Conservation (phyloP, 1,139 yeast genomes). For the Geotrichum citri-aurantii region DNA sequence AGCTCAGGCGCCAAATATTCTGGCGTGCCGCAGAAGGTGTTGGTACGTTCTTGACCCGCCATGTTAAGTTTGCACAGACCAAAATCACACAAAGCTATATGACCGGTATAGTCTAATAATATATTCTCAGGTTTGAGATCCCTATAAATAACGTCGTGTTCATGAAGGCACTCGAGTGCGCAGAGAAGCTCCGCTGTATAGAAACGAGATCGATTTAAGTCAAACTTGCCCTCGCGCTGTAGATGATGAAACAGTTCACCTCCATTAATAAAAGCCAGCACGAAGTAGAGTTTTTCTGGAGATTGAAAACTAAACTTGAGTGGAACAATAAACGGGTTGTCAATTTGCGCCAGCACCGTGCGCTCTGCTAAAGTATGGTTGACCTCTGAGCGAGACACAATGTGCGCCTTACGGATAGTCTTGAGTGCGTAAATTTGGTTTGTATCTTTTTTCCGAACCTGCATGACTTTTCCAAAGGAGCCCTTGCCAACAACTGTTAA, state of each 20-base stretch:
- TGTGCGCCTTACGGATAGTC: constrained; percentile 88
- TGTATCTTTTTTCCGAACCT: constrained; percentile 91
- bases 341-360: constrained; percentile 86
- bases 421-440: constrained; percentile 90
- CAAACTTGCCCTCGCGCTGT: constrained; percentile 85
- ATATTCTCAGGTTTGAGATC: constrained; percentile 96
- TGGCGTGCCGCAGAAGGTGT: constrained; percentile 95
- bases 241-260: constrained; percentile 95
- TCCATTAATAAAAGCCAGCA: constrained; percentile 89
- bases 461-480: constrained; percentile 98
- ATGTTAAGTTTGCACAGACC: constrained; percentile 93
- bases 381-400: constrained; percentile 89
- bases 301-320: constrained; percentile 91
- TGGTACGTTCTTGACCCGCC: constrained; percentile 82
- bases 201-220: constrained; percentile 82
- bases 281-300: constrained; percentile 88
- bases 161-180: constrained; percentile 88
- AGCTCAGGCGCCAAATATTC: constrained; percentile 95
- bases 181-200: constrained; percentile 90
- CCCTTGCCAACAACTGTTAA: constrained; percentile 96
- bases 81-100: constrained; percentile 94
- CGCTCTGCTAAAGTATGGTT: constrained; percentile 95
- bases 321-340: constrained; percentile 97
- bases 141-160: constrained; percentile 84
- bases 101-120: constrained; percentile 90